phyloP scores from a whole-genome alignment of 257 asterid species.

The Solanum rostratum region DNA sequence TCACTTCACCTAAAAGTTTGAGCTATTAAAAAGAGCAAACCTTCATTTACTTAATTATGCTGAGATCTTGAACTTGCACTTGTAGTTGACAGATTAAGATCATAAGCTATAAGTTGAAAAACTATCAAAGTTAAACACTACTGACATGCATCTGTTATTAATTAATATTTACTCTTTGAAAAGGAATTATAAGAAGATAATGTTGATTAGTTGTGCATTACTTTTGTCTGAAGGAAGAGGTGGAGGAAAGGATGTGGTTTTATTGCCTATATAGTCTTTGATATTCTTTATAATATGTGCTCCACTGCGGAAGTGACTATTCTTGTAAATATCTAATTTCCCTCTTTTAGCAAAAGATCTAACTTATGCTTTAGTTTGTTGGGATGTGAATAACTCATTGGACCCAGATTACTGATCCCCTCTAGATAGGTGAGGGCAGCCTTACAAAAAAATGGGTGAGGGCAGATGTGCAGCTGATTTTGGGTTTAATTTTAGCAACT shows the following conservation, averaged over 20 bases:
- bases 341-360: not conserved
- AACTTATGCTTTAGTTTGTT: not conserved
- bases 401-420: not conserved
- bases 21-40: not conserved
- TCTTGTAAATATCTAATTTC: not conserved
- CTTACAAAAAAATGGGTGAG: not conserved
- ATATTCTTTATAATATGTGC: not conserved
- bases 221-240: not conserved
- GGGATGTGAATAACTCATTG: not conserved
- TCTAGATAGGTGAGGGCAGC: not conserved
- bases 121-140: not conserved
- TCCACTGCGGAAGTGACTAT: not conserved
- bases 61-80: not conserved
- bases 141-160: not conserved
- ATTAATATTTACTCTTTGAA: not conserved
- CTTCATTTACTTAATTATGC: not conserved
- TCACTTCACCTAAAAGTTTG: not conserved
- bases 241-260: not conserved
- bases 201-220: not conserved
- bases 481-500: not conserved
- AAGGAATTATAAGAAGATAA: not conserved
- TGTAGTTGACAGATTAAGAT: not conserved
- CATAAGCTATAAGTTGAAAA: not conserved
- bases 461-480: not conserved
- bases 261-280: not conserved